Evolutionary conservation across 1,284 basidiomycete species (phyloP).

Genomic region (Entoloma clypeatum): DNA sequence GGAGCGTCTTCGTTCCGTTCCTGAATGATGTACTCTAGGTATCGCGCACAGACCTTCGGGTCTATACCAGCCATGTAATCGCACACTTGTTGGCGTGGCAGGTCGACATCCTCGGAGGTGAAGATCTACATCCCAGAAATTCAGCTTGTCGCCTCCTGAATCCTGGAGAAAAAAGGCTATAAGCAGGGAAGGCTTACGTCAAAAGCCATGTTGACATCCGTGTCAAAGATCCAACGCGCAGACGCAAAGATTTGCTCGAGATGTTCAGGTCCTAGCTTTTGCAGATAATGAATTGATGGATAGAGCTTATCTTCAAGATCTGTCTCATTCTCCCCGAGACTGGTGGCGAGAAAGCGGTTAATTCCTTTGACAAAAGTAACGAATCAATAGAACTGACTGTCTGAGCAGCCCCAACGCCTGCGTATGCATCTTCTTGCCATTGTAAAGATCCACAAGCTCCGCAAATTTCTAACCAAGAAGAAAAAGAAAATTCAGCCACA

Average conservation of each 20-base stretch:
- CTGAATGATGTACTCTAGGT: conserved; percentile 85
- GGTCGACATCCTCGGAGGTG: conserved; percentile 88
- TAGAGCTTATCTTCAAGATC: conserved; percentile 77
- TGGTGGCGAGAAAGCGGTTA: conserved; percentile 27
- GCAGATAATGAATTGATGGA: conserved; percentile 87
- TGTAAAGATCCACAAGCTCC: conserved; percentile 90
- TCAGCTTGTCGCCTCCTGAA: not conserved
- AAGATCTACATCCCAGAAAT: conserved; percentile 65
- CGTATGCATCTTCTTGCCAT: conserved; percentile 92
- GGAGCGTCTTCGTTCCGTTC: conserved; percentile 67
- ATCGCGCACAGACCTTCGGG: conserved; percentile 65
- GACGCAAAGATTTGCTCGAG: conserved; percentile 76
- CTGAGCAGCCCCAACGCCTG: conserved; percentile 82
- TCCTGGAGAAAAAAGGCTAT: not conserved
- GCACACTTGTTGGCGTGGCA: conserved; percentile 75
- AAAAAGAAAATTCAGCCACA: not conserved
- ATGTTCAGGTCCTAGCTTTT: conserved; percentile 83
- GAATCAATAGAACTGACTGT: conserved; percentile 50
- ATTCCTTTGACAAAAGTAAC: conserved; percentile 4
- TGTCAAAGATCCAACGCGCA: conserved; percentile 82
- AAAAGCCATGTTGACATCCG: conserved; percentile 69
- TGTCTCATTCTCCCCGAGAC: conserved; percentile 75
- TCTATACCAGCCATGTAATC: conserved; percentile 76
- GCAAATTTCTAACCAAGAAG: conserved; percentile 69
- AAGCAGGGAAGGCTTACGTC: conserved; percentile 59